Evolutionary conservation across 768 basidiomycete species (phyloP).

Genomic region (Trametopsis cervina): DNA sequence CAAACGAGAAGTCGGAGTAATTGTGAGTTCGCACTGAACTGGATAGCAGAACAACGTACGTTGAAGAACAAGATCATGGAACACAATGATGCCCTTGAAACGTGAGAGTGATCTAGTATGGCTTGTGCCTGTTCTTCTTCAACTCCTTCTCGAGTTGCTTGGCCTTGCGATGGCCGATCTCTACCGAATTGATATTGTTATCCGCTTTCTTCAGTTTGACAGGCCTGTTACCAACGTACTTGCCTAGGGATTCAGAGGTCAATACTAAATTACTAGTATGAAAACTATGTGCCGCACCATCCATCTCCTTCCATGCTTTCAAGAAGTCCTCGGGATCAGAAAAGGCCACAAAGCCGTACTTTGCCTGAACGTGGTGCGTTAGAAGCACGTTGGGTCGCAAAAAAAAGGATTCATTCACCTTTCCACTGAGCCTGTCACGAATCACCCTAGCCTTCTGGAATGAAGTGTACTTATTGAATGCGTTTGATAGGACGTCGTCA

Average conservation of each 20-base stretch:
- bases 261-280: conserved; percentile 1
- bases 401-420: conserved; percentile 42
- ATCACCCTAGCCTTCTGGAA: conserved; percentile 96
- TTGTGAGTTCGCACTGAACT: conserved; percentile 16
- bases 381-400: conserved; percentile 1
- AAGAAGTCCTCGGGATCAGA: conserved; percentile 98
- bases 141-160: conserved; percentile 83
- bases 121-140: conserved; percentile 81
- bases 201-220: conserved; percentile 95
- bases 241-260: conserved; percentile 43
- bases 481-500: conserved; percentile 87
- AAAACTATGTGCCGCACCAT: conserved; percentile 44
- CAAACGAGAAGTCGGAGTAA: not conserved
- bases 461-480: conserved; percentile 88
- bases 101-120: conserved; percentile 44
- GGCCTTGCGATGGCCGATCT: conserved; percentile 91
- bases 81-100: not conserved
- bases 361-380: conserved; percentile 50
- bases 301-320: conserved; percentile 99
- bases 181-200: conserved; percentile 80
- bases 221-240: conserved; percentile 98
- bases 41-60: conserved; percentile 11
- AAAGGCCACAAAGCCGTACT: conserved; percentile 96
- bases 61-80: no score
- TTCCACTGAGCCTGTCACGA: conserved; percentile 87